Evolutionary conservation across 2,329 filamentous ascomycete species (phyloP).

Genomic region (Hirsutella thompsonii): DNA sequence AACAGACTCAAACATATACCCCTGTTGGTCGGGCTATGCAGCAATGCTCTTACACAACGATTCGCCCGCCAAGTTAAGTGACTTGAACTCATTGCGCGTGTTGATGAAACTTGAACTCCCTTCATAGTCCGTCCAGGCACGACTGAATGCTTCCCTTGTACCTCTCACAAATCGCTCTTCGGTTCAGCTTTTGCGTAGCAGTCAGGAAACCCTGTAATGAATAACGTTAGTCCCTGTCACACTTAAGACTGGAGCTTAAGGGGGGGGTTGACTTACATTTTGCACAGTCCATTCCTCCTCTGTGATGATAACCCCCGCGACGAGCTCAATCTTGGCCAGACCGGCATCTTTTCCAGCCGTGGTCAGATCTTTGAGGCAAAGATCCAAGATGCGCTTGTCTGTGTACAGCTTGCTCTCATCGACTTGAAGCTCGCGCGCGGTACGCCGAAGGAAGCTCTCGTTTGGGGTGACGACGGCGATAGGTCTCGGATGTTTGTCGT

Average conservation of each 20-base stretch:
- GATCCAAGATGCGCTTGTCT: slow-evolving; percentile 48
- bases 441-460: slow-evolving; percentile 47
- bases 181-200: slow-evolving; percentile 48
- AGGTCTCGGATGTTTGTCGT: slow-evolving; percentile 60
- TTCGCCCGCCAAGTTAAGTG: too few species aligned
- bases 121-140: slow-evolving; percentile 14
- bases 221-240: background rate
- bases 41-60: too few species aligned
- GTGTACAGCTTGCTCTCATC: slow-evolving; percentile 54
- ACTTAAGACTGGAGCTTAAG: too few species aligned
- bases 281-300: slow-evolving; percentile 83
- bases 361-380: slow-evolving; percentile 56
- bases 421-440: slow-evolving; percentile 49
- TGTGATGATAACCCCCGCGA: slow-evolving; percentile 63
- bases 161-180: slow-evolving; percentile 33
- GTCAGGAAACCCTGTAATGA: slow-evolving; percentile 40
- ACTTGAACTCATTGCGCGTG: too few species aligned
- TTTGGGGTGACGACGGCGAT: slow-evolving; percentile 67
- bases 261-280: slow-evolving; percentile 47
- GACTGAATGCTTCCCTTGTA: slow-evolving; percentile 39
- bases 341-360: slow-evolving; percentile 51
- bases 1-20: too few species aligned
- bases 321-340: slow-evolving; percentile 57
- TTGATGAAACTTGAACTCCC: too few species aligned
- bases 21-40: too few species aligned